These are phyloP conservation scores for Cyanidiococcus yangmingshanensis DNA, from an alignment of 23 red algal species.

Conservation along the genomic window DNA sequence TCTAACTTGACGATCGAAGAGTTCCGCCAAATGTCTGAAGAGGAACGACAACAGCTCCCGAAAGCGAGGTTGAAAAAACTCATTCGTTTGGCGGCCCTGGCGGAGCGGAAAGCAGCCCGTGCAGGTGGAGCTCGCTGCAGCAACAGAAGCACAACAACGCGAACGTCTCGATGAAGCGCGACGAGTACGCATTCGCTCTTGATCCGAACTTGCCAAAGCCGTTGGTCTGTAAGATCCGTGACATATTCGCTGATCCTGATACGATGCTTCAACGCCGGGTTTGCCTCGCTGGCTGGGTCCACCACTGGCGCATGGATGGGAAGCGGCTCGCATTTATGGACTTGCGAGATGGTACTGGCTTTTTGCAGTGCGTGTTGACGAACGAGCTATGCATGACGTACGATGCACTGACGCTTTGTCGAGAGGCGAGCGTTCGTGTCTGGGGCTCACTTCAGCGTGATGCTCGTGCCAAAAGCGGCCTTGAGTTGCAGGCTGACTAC, in stretches of 20 bases:
- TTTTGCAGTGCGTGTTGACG: conserved; percentile 73
- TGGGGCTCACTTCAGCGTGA: conserved; percentile 57
- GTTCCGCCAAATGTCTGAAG: conserved; percentile 31
- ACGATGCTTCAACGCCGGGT: conserved; percentile 31
- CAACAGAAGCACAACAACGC: conserved; percentile 38
- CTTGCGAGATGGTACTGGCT: conserved; percentile 88
- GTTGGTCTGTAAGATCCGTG: conserved; percentile 44
- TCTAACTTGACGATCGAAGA: conserved; percentile 23
- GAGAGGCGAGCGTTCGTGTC: conserved; percentile 68
- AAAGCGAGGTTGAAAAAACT: conserved; percentile 39
- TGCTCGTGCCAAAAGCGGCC: conserved; percentile 75
- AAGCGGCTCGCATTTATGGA: conserved; percentile 90
- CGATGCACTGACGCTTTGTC: conserved; percentile 64
- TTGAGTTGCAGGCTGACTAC: conserved; percentile 81
- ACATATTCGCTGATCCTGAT: conserved; percentile 18
- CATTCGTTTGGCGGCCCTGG: conserved; percentile 25
- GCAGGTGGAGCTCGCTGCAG: conserved; percentile 44
- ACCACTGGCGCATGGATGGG: conserved; percentile 65
- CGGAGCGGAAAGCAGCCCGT: conserved; percentile 39
- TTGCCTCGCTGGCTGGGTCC: conserved; percentile 71
- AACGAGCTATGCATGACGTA: conserved; percentile 75
- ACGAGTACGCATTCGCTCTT: conserved; percentile 42
- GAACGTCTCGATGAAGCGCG: conserved; percentile 49
- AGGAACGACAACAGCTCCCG: conserved; percentile 33
- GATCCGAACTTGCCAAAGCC: conserved; percentile 54